Conservation (phyloP, 2,329 filamentous ascomycete genomes). For the Phaeosphaeria sp. region DNA sequence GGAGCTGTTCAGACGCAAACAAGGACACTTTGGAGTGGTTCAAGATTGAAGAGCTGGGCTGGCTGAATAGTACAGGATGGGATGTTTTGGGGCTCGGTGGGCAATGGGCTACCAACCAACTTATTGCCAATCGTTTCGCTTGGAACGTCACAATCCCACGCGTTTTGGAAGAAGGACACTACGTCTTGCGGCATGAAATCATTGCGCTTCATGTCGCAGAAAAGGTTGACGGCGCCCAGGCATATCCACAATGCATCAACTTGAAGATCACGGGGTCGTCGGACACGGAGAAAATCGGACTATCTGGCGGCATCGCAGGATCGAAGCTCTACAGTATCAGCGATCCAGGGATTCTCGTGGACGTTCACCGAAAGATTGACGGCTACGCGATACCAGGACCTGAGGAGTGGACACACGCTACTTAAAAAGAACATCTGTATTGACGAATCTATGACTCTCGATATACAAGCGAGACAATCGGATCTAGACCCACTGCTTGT, state of each 20-base stretch:
- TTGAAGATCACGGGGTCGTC: constrained; percentile 50
- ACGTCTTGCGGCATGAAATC: constrained; percentile 62
- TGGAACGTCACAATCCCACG: constrained; percentile 54
- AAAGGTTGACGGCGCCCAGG: constrained; percentile 56
- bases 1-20: constrained; percentile 25
- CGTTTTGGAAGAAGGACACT: constrained; percentile 52
- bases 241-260: constrained; percentile 61
- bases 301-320: constrained; percentile 52
- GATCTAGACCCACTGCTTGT: constrained; percentile 1
- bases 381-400: constrained; percentile 53
- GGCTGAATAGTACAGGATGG: constrained; percentile 29
- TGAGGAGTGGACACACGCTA: constrained; percentile 15
- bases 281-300: constrained; percentile 43
- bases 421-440: neutral
- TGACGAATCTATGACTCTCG: neutral
- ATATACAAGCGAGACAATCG: neutral
- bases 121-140: constrained; percentile 54
- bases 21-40: constrained; percentile 34
- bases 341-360: constrained; percentile 50
- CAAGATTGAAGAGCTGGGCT: constrained; percentile 40
- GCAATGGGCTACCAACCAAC: constrained; percentile 41
- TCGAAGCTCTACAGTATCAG: constrained; percentile 53
- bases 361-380: constrained; percentile 44
- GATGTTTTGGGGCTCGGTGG: constrained; percentile 19
- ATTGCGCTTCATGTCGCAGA: constrained; percentile 56